Conservation (phyloP, 2,329 filamentous ascomycete genomes). For the Cryphonectria radicalis region DNA sequence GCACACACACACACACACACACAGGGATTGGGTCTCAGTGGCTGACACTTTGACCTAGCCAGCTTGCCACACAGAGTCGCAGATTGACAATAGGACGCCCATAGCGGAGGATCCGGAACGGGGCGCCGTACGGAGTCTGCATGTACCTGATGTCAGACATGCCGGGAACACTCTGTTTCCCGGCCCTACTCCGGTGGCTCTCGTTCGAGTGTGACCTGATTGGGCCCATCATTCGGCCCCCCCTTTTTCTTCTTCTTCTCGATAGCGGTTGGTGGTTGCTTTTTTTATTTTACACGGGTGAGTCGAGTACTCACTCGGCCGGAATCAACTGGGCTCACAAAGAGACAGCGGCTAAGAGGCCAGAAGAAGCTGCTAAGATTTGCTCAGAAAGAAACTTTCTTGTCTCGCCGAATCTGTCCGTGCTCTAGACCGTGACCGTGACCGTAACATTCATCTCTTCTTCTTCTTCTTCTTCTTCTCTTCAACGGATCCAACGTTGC, state of each 20-base stretch:
- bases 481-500: not conserved
- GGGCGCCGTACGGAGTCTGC: conserved; percentile 8
- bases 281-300: not conserved
- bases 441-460: not conserved
- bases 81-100: not conserved
- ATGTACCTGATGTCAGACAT: conserved; percentile 18
- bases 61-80: conserved; percentile 5
- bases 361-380: not conserved
- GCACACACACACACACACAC: not conserved
- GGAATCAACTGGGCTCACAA: not conserved
- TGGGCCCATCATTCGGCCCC: conserved; percentile 21
- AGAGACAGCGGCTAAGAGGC: not conserved
- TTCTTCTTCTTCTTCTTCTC: not conserved
- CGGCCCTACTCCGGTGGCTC: conserved; percentile 31
- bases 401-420: not conserved
- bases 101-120: conserved; percentile 22
- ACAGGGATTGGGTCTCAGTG: not conserved
- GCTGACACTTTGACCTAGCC: not conserved
- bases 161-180: conserved; percentile 11
- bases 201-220: conserved; percentile 25
- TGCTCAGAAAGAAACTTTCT: not conserved
- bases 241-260: not conserved
- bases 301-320: conserved; percentile 2
- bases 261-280: not conserved
- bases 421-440: not conserved